phyloP scores from a whole-genome alignment of 257 asterid genomes.

The Anisodus acutangulus region DNA sequence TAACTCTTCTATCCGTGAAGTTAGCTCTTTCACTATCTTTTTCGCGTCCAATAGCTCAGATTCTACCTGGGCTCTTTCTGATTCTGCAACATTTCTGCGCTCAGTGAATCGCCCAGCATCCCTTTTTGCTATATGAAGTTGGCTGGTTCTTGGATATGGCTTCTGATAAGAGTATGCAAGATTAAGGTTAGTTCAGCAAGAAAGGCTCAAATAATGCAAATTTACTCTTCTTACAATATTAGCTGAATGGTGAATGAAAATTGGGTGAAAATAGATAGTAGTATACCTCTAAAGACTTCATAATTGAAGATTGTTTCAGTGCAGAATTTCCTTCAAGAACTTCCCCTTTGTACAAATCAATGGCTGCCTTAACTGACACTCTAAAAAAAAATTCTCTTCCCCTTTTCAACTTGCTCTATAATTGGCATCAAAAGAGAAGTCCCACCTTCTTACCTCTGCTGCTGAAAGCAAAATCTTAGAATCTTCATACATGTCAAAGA shows the following conservation, averaged over 20 bases:
- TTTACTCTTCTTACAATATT: neutral
- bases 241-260: neutral
- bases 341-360: constrained; percentile 43
- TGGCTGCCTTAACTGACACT: constrained; percentile 52
- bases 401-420: constrained; percentile 30
- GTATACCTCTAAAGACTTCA: constrained; percentile 53
- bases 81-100: constrained; percentile 46
- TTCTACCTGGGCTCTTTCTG: constrained; percentile 48
- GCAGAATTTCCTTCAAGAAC: constrained; percentile 43
- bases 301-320: constrained; percentile 37
- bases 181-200: constrained; percentile 19
- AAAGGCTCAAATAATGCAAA: constrained; percentile 12
- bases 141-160: constrained; percentile 48
- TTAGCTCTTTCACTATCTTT: constrained; percentile 49
- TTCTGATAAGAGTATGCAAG: constrained; percentile 30
- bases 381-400: constrained; percentile 20
- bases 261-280: neutral
- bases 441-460: neutral
- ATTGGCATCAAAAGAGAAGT: neutral
- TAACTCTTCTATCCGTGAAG: constrained; percentile 54
- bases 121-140: constrained; percentile 58
- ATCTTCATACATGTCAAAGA: constrained; percentile 1
- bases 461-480: neutral
- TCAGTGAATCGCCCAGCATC: constrained; percentile 43
- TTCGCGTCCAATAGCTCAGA: constrained; percentile 61